Evolutionary conservation across 2,329 filamentous ascomycete species (phyloP).

Genomic region (Fusarium zealandicum): DNA sequence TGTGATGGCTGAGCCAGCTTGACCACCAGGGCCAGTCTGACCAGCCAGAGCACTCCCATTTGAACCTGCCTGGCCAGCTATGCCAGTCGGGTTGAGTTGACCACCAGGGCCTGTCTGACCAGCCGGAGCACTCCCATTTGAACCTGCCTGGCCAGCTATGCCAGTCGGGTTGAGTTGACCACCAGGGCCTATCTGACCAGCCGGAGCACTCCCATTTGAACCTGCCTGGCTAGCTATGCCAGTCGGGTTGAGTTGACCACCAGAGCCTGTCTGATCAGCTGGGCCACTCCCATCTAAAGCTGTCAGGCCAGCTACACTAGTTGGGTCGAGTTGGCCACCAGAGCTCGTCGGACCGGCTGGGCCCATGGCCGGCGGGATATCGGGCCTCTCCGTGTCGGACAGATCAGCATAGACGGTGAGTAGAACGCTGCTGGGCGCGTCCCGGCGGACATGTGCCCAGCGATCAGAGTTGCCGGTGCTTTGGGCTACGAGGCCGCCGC

Average conservation of each 20-base stretch:
- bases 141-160: too few species aligned
- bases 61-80: too few species aligned
- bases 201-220: neutral
- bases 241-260: neutral
- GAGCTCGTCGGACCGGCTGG: neutral
- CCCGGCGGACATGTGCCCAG: slow-evolving; percentile 35
- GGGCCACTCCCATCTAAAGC: neutral
- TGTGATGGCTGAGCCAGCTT: neutral
- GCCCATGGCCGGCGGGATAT: slow-evolving; percentile 47
- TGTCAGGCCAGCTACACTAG: neutral
- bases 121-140: slow-evolving; percentile 1
- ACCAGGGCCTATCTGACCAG: neutral
- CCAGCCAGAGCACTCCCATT: neutral
- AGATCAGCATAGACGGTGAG: slow-evolving; percentile 55
- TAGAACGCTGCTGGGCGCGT: slow-evolving; percentile 44
- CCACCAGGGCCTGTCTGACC: neutral
- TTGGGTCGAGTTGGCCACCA: neutral
- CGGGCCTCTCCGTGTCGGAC: slow-evolving; percentile 37
- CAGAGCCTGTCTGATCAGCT: neutral
- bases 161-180: neutral
- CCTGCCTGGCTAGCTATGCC: too few species aligned
- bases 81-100: neutral
- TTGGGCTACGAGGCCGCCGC: slow-evolving; percentile 49
- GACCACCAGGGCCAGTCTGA: neutral
- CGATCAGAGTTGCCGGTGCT: slow-evolving; percentile 11